These are phyloP conservation scores for Lentinula edodes DNA, from an alignment of 768 basidiomycete genomes.

Conservation along the genomic window DNA sequence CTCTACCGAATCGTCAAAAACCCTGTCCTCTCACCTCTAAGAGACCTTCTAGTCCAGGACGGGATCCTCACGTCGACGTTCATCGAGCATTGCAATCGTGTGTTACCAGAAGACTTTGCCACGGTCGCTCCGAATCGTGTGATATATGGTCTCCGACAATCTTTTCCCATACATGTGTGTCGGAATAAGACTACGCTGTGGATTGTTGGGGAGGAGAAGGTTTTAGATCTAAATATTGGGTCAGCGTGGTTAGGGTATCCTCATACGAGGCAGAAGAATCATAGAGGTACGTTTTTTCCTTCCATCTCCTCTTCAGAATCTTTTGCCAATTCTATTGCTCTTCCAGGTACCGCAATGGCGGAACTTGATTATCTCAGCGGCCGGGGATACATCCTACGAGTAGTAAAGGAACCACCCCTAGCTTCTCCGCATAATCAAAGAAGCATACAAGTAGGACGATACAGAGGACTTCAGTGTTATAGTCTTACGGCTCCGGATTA, in stretches of 20 bases:
- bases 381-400: background rate
- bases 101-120: background rate
- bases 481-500: background rate
- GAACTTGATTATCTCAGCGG: background rate
- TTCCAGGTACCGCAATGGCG: background rate
- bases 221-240: conserved; percentile 5
- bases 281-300: background rate
- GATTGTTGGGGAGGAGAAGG: conserved; percentile 3
- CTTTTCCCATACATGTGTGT: conserved; percentile 1
- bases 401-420: background rate
- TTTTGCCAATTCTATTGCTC: background rate
- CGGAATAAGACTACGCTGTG: background rate
- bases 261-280: background rate
- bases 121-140: background rate
- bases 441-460: background rate
- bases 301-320: background rate
- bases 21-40: background rate
- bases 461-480: conserved; percentile 1
- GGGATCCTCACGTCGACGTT: background rate
- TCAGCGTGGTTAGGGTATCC: conserved; percentile 1
- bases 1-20: conserved; percentile 4
- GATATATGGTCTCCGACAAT: conserved; percentile 1
- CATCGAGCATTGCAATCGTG: conserved; percentile 2
- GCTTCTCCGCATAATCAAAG: background rate
- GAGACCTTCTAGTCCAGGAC: background rate